Conservation (phyloP, 1,284 basidiomycete genomes). For the Lignosus rhinocerotis region DNA sequence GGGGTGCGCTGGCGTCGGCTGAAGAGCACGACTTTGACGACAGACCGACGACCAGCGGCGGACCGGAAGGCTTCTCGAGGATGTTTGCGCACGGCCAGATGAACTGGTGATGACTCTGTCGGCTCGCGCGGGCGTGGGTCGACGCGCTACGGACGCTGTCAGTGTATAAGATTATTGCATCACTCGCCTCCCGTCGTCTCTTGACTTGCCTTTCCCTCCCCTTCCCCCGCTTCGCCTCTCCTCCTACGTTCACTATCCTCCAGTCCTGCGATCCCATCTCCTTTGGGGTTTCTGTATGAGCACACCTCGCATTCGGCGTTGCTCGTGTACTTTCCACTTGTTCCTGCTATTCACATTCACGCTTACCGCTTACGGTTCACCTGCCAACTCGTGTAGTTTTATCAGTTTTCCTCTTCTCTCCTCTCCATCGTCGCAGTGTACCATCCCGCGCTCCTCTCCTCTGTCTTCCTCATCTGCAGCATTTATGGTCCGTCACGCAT, state of each 20-base stretch:
- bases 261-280: slow-evolving; percentile 13
- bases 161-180: slow-evolving; percentile 23
- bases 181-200: neutral
- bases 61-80: slow-evolving; percentile 30
- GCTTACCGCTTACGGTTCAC: neutral
- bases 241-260: neutral
- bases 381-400: slow-evolving; percentile 20
- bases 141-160: slow-evolving; percentile 30
- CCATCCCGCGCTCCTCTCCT: slow-evolving; percentile 4
- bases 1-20: slow-evolving; percentile 8
- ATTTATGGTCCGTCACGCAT: slow-evolving; percentile 16
- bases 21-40: slow-evolving; percentile 32
- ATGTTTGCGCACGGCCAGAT: slow-evolving; percentile 30
- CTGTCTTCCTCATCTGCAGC: slow-evolving; percentile 5
- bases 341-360: neutral
- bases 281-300: slow-evolving; percentile 15
- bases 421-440: slow-evolving; percentile 13
- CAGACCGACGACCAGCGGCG: slow-evolving; percentile 18
- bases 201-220: neutral
- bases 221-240: neutral
- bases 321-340: slow-evolving; percentile 17
- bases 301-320: slow-evolving; percentile 11
- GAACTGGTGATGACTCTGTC: slow-evolving; percentile 36
- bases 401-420: slow-evolving; percentile 5
- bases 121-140: slow-evolving; percentile 38